Percentiles rank a stretch among this genome's conserved stretches.
These are phyloP conservation scores for Bipolaris victoriae DNA, from an alignment of 2,329 filamentous ascomycete genomes.

Conservation along the genomic window DNA sequence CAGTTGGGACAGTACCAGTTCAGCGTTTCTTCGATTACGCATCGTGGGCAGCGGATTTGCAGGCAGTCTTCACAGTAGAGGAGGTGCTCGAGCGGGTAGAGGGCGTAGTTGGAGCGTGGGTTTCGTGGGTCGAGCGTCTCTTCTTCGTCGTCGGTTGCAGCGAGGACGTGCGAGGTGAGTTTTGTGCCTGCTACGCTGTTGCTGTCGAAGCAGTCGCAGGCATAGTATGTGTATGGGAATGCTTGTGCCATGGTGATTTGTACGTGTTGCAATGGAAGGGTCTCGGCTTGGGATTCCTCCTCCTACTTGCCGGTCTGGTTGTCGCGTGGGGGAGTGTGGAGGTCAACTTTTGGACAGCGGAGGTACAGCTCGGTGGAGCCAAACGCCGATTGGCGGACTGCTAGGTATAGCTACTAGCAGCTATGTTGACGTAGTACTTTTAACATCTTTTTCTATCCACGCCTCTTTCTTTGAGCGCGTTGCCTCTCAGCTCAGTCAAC, in stretches of 20 bases:
- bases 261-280: neutral
- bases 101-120: slow-evolving; percentile 83
- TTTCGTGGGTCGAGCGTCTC: slow-evolving; percentile 84
- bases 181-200: slow-evolving; percentile 43
- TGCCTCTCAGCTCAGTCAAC: neutral
- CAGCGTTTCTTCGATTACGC: slow-evolving; percentile 89
- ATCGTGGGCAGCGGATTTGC: slow-evolving; percentile 91
- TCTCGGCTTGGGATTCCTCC: neutral
- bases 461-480: neutral
- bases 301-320: neutral
- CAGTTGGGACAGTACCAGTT: slow-evolving; percentile 96
- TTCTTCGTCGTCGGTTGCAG: slow-evolving; percentile 70
- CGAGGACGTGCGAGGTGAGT: slow-evolving; percentile 43
- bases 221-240: slow-evolving; percentile 69
- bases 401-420: neutral
- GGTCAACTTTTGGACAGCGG: slow-evolving; percentile 8
- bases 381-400: slow-evolving; percentile 19
- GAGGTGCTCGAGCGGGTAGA: slow-evolving; percentile 91
- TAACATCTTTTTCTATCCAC: neutral
- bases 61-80: slow-evolving; percentile 98
- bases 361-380: slow-evolving; percentile 15
- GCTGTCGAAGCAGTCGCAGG: slow-evolving; percentile 66
- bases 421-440: slow-evolving; percentile 19
- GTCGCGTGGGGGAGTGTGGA: slow-evolving; percentile 5
- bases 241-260: slow-evolving; percentile 56